Conservation (phyloP, 176 grass and related monocot species). For the Zoysia japonica region DNA sequence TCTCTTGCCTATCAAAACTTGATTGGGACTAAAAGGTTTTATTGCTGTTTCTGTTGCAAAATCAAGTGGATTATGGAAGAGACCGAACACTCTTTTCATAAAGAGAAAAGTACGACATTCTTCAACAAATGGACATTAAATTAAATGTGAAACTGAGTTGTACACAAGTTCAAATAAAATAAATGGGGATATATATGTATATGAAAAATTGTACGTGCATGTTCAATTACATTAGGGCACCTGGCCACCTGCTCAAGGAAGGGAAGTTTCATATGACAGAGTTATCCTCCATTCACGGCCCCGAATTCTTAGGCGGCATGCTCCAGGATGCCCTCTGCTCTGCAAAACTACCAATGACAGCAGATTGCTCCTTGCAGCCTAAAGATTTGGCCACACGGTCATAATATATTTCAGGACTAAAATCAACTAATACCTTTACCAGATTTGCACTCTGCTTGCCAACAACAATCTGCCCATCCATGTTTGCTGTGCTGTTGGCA, state of each 20-base stretch:
- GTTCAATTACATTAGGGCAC: not conserved
- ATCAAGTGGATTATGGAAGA: not conserved
- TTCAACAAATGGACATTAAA: not conserved
- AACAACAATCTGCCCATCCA: conserved; percentile 50
- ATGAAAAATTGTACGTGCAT: not conserved
- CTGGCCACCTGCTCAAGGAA: too few relatives aligned
- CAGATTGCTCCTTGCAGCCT: conserved; percentile 51
- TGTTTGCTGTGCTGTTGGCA: conserved; percentile 40
- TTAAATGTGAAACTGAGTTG: not conserved
- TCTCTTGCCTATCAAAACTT: too few relatives aligned
- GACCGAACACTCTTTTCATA: not conserved
- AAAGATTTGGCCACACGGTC: conserved; percentile 47
- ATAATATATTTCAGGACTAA: conserved; percentile 58
- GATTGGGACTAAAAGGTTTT: too few relatives aligned
- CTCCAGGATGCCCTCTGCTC: conserved; percentile 69
- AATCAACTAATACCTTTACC: conserved; percentile 55
- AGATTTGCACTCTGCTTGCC: conserved; percentile 30
- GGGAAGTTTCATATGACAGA: not conserved
- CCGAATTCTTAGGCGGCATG: conserved; percentile 31
- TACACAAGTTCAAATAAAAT: not conserved
- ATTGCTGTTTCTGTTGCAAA: too few relatives aligned
- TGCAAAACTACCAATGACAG: conserved; percentile 60
- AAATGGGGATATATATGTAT: not conserved
- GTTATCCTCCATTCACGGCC: not conserved
- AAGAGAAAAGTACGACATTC: not conserved